Evolutionary conservation across 225 moss, liverwort and hornwort species (phyloP).

Genomic region (Pseudisothecium myosuroides): DNA sequence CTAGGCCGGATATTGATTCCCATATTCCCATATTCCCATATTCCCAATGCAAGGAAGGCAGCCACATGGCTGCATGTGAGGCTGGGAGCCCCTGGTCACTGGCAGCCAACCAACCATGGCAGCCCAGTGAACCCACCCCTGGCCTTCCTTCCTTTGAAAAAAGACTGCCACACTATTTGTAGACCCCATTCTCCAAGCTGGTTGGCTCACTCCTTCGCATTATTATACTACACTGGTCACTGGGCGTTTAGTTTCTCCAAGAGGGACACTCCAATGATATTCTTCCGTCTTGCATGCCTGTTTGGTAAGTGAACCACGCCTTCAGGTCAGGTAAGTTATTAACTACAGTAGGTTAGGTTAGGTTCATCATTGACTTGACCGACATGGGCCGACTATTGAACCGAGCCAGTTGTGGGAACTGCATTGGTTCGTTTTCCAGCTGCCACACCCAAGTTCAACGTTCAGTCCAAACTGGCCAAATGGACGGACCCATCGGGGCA

Average conservation of each 20-base stretch:
- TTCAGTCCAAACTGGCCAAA: not conserved
- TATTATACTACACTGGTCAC: too few species aligned
- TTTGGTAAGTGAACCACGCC: too few species aligned
- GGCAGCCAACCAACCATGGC: not conserved
- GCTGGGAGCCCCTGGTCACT: not conserved
- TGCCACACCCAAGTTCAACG: not conserved
- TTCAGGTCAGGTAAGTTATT: too few species aligned
- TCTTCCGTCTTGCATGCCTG: too few species aligned
- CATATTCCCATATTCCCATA: not conserved
- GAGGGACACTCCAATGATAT: too few species aligned
- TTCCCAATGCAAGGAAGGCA: not conserved
- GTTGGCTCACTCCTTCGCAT: too few species aligned
- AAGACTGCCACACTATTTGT: not conserved
- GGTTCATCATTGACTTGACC: not conserved
- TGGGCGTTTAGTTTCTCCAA: too few species aligned
- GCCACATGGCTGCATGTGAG: conserved; percentile 13
- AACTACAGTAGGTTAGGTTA: too few species aligned
- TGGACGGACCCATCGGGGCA: not conserved
- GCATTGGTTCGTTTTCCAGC: not conserved
- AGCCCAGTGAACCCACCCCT: too few species aligned
- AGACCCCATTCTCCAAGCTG: not conserved
- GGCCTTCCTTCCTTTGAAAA: not conserved
- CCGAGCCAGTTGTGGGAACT: not conserved
- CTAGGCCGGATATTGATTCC: not conserved
- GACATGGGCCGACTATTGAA: not conserved